Evolutionary conservation across 305 asterid species (phyloP), one percentile per base, ranked within the genome.

Genomic region (Euphrasia arctica): DNA sequence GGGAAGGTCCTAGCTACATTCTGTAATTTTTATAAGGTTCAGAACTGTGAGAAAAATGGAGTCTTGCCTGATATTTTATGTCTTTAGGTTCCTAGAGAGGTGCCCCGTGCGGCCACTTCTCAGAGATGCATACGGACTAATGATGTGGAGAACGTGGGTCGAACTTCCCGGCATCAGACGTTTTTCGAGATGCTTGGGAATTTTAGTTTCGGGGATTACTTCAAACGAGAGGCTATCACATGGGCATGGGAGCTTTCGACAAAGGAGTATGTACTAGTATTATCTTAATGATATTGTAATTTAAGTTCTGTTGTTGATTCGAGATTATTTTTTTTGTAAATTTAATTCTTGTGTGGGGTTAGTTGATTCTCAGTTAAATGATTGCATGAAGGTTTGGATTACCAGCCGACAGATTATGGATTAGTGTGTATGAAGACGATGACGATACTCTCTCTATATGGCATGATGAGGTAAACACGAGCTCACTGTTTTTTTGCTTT

Each of bases 151-250:
- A 92, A 92, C 73, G 98, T 92, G 34, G 97, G 98, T 36, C 90
- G 78, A 57, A 92, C 97, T 54, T 84, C 98, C 58, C 85, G 97
- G 36, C 98, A 92, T 71, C 98, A 87, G 54, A 92, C 98, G 15
- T 92, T 92, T 85, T 92, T 92, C 78, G 98, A 92, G 83, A 92
- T 92, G 98, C 98, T 92, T 74, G 98, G 97, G 41, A 92, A 92
- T 75, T 92, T 92, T 73, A 92, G 97, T 74, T 90, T 92, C 73
- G 98, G 98, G 73, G 98, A 92, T 82, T 92, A 92, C 77, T 92
- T 92, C 82, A 92, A 92, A 78, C 77, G 75, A 51, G 98, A 92
- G 63, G 96, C 98, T 31, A 84, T 92, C 36, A 85, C 77, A 72
- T 92, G 98, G 98, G 97, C 98, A 3, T 92, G 98, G 98, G 97